Percentiles rank a stretch among this genome's conserved stretches.
Evolutionary conservation across 805 yeast genomes (phyloP).

Genomic region (Teunomyces barrocoloradensis): DNA sequence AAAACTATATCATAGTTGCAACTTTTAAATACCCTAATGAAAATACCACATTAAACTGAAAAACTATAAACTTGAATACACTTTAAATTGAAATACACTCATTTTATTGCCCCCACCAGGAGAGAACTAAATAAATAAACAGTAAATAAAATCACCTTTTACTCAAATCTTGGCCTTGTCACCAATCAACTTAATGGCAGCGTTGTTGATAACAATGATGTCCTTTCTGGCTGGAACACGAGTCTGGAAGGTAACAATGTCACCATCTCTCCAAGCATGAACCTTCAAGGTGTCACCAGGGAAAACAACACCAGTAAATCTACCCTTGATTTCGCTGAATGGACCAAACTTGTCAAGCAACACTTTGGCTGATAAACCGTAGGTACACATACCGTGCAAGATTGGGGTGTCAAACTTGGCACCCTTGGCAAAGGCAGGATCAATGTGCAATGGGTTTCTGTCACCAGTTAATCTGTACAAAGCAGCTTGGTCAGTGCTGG

Average conservation of each 20-base stretch:
- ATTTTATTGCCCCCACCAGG: conserved; percentile 3
- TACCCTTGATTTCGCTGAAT: conserved; percentile 79
- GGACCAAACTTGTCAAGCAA: conserved; percentile 78
- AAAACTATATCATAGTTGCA: too few relatives aligned
- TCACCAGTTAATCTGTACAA: conserved; percentile 91
- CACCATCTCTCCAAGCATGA: conserved; percentile 80
- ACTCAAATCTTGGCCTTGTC: conserved; percentile 40
- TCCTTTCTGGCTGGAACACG: conserved; percentile 74
- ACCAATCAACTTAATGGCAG: conserved; percentile 64
- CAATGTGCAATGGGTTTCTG: conserved; percentile 92
- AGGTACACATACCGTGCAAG: conserved; percentile 86
- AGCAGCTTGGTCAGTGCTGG: conserved; percentile 76
- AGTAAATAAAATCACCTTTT: conserved; percentile 4
- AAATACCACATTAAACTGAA: too few relatives aligned
- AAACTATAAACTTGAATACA: too few relatives aligned
- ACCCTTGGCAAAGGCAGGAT: conserved; percentile 83
- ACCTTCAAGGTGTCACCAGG: conserved; percentile 89
- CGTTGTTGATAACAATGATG: conserved; percentile 72
- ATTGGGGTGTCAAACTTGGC: conserved; percentile 86
- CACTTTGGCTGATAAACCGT: conserved; percentile 78
- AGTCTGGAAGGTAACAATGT: conserved; percentile 73
- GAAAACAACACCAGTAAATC: conserved; percentile 88
- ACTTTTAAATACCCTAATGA: too few relatives aligned
- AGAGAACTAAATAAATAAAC: conserved; percentile 6
- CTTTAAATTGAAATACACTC: neutral